Percentiles rank a stretch among this genome's conserved stretches.
These are phyloP conservation scores for Alternaria novae-zelandiae DNA, from an alignment of 2,329 filamentous ascomycete species.

Conservation along the genomic window DNA sequence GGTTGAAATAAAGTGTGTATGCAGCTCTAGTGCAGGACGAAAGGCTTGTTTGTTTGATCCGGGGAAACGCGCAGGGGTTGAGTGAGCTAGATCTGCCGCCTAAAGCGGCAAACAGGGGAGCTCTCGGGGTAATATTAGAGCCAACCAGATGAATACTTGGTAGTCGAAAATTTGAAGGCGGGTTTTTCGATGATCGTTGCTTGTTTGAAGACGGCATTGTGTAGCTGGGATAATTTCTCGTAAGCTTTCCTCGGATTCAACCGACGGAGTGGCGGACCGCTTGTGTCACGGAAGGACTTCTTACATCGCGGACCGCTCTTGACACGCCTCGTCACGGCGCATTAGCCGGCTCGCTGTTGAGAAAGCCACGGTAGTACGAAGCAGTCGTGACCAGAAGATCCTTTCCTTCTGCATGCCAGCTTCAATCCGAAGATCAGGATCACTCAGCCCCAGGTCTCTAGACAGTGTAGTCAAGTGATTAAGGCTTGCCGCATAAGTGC, in stretches of 20 bases:
- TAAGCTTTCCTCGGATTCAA: slow-evolving; percentile 22
- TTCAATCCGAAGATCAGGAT: neutral
- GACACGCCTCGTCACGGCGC: slow-evolving; percentile 15
- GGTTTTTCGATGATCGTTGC: slow-evolving; percentile 31
- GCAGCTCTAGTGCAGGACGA: slow-evolving; percentile 30
- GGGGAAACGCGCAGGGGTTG: slow-evolving; percentile 18
- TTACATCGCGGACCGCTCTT: neutral
- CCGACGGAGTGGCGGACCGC: slow-evolving; percentile 44
- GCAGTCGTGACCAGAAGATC: neutral
- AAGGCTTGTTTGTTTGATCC: slow-evolving; percentile 24
- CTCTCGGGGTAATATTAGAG: slow-evolving; percentile 3
- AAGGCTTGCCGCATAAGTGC: neutral
- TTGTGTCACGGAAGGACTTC: slow-evolving; percentile 8
- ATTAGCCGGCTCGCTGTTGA: slow-evolving; percentile 8
- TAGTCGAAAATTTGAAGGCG: slow-evolving; percentile 16
- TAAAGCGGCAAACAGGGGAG: slow-evolving; percentile 24
- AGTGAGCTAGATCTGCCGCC: slow-evolving; percentile 18
- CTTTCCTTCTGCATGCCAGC: neutral
- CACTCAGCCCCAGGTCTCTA: neutral
- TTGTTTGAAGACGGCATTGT: slow-evolving; percentile 27
- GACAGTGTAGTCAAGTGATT: neutral
- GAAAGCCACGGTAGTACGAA: neutral
- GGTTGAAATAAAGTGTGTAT: slow-evolving; percentile 41
- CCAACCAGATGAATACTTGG: slow-evolving; percentile 9
- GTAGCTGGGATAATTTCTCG: slow-evolving; percentile 19